Conservation (phyloP, 371 early-diverging fungal genomes). For the Syncephalastrum racemosum region DNA sequence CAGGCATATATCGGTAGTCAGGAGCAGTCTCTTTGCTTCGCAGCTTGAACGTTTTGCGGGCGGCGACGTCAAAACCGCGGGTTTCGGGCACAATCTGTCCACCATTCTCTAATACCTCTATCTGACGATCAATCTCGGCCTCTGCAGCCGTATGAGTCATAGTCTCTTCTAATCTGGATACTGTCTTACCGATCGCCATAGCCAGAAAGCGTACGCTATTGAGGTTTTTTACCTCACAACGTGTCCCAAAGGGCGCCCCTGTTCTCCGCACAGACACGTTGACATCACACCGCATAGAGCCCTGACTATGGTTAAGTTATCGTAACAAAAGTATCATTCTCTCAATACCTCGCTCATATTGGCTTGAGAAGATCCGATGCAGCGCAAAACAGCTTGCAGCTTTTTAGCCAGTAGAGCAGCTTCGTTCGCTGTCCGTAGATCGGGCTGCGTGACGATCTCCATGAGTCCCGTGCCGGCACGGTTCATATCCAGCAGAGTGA, state of each 20-base stretch:
- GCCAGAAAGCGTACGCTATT: constrained; percentile 75
- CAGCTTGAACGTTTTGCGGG: constrained; percentile 62
- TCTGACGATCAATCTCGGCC: constrained; percentile 80
- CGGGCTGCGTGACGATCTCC: constrained; percentile 91
- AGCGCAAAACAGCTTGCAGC: constrained; percentile 70
- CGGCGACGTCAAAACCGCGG: constrained; percentile 70
- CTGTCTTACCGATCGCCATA: constrained; percentile 62
- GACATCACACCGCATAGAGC: constrained; percentile 90
- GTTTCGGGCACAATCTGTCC: constrained; percentile 68
- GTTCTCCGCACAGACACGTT: constrained; percentile 79
- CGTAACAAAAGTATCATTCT: background rate
- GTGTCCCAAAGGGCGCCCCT: constrained; percentile 61
- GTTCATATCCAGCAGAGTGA: constrained; percentile 80
- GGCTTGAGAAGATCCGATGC: constrained; percentile 72
- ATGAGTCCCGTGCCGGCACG: constrained; percentile 85
- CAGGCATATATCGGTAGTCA: constrained; percentile 94
- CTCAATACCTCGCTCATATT: constrained; percentile 79
- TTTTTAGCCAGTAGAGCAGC: constrained; percentile 79
- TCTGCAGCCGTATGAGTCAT: constrained; percentile 38
- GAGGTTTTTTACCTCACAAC: constrained; percentile 91
- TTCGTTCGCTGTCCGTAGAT: constrained; percentile 73
- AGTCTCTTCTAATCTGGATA: background rate
- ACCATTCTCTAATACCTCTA: constrained; percentile 56
- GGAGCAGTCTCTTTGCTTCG: constrained; percentile 82
- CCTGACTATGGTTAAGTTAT: constrained; percentile 37